Evolutionary conservation across 805 yeast species (phyloP), one percentile per base, ranked within the genome.

Genomic region (Ogataea haglerorum): DNA sequence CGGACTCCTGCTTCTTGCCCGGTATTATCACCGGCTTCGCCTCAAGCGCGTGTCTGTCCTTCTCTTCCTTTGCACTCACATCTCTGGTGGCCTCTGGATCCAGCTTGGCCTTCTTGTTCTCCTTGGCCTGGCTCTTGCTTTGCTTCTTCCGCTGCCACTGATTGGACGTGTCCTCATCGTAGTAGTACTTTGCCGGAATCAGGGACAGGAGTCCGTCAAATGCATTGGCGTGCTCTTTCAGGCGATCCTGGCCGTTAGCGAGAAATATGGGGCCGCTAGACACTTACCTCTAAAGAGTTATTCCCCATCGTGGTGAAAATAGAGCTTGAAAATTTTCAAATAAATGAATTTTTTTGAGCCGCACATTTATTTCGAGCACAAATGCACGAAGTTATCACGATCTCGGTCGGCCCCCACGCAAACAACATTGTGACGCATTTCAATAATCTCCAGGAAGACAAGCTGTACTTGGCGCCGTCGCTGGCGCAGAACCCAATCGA

Each of bases 131-230:
- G 39, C 73, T 77, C 52, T 83, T 85, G 22, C 78, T 63, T 64
- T 81, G 76, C 68, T 88, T 87, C 67, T 80, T 85, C 53, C 82
- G 83, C 53, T 82, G 81, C 97, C 97, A 90, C 64, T 91, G 97
- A 38, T 82, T 82, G 53, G 83, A 80, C 2, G 91, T 82, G 43
- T 86, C 91, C 28, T 85, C 96, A 61, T 90, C 96, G 60, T 86
- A 89, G 61, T 91, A 91, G 57, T 84, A 89, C 58, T 89, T 88
- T 3, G 97, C 95, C 3, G 98, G 97, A 43, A 91, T 90, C 61
- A 91, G 69, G 15, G 96, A 87, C 44, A 91, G 69, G 38, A 91
- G 69, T 17, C 97, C 95, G 58, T 86, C 87, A 61, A 91, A 91
- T 4, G 96, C 88, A 37, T 78, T 69, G 10, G 93, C 80, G 57